Evolutionary conservation across 352 stramenopile genomes (phyloP), one percentile per base, ranked within the genome.

Genomic region (Phytopythium sindhum): DNA sequence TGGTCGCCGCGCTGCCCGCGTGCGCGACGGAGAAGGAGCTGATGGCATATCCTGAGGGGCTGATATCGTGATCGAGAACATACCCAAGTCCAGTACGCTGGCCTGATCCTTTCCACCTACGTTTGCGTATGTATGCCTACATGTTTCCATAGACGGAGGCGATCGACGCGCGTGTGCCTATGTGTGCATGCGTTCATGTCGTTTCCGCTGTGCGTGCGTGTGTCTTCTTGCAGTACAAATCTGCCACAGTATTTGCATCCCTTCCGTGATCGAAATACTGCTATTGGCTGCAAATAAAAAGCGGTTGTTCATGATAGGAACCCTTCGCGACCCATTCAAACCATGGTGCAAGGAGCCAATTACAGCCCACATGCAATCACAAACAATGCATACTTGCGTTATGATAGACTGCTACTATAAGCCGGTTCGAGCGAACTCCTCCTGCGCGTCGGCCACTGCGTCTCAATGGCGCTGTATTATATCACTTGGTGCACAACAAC

Each of bases 261-360:
- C 61, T 33, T 75, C 71, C 56, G 75, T 90, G 74, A 63, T 78
- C 84, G 86, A 87, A 70, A 79, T 88, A 92, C 84, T 92, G 84
- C 84, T 92, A 90, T 90, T 89, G 84, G 71, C 75, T 92, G 84
- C 84, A 84, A 67, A 92, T 76, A 92, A 57, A 54, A 88, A 92
- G 84, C 84, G 81, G 81, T 90, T 90, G 84, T 87, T 92, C 78
- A 89, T 90, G 84, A 92, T 92, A 92, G 84, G 84, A 92, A 92
- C 81, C 84, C 81, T 90, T 90, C 83, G 76, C 70, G 75, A 87
- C 74, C 71, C 56, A 53, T 75, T 78, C 67, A 59, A 65, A 68
- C 67, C 70, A 75, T 92, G 75, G 88, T 82, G 73, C 81, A 90
- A 92, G 81, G 84, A 90, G 84, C 84, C 84, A 90, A 86, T 90